These are phyloP conservation scores for Suillus clintonianus DNA, from an alignment of 768 basidiomycete species.

Conservation along the genomic window DNA sequence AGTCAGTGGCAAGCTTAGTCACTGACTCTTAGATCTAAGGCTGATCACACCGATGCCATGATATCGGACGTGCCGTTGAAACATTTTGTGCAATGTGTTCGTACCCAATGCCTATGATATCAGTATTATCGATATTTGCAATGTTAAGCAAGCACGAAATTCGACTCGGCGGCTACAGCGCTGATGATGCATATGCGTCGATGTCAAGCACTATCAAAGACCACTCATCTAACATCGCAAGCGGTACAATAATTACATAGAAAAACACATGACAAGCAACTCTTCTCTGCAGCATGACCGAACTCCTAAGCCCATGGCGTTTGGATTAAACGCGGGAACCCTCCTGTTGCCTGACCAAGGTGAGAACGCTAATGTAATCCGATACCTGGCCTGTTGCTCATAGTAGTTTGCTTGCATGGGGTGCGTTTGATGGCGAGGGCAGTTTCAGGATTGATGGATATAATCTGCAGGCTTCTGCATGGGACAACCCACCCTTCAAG, in stretches of 20 bases:
- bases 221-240: background rate
- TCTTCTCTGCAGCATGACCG: background rate
- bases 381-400: background rate
- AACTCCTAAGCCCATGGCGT: background rate
- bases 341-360: background rate
- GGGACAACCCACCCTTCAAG: background rate
- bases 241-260: background rate
- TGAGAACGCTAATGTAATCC: background rate
- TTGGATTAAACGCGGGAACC: background rate
- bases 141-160: no score
- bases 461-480: background rate
- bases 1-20: no score
- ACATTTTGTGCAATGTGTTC: no score
- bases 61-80: no score
- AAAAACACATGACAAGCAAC: background rate
- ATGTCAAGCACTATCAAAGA: no score
- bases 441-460: background rate
- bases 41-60: no score
- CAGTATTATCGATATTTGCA: no score
- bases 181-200: no score
- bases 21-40: no score
- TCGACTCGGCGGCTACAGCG: no score
- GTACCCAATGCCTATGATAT: no score
- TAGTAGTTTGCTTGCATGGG: background rate
- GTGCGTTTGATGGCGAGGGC: background rate